A percentile compares a stretch with the other conserved stretches of the same genome.
Conservation (phyloP, 2,329 filamentous ascomycete species). For the Zymoseptoria ardabiliae region DNA sequence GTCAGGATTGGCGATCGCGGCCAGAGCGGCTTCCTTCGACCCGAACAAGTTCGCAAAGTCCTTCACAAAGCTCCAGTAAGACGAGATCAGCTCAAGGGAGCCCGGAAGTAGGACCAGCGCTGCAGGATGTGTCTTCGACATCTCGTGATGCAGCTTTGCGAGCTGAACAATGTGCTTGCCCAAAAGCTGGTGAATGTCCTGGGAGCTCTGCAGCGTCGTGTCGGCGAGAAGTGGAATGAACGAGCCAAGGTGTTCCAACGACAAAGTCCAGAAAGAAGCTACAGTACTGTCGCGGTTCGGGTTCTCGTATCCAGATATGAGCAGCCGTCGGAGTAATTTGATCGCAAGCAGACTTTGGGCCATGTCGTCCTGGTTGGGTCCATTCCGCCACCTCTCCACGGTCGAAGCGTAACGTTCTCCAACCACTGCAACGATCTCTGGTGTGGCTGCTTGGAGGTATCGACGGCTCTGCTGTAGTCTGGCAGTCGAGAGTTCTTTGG, state of each 20-base stretch:
- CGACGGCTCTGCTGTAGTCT: constrained; percentile 67
- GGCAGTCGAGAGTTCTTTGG: constrained; percentile 84
- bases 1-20: constrained; percentile 38
- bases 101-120: constrained; percentile 78
- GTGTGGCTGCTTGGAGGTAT: constrained; percentile 68
- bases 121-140: constrained; percentile 70
- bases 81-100: constrained; percentile 66
- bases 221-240: constrained; percentile 50
- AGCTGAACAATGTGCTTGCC: constrained; percentile 85
- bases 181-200: constrained; percentile 38
- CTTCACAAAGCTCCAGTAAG: constrained; percentile 78
- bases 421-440: constrained; percentile 76
- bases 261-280: constrained; percentile 70
- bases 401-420: constrained; percentile 68
- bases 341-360: constrained; percentile 71
- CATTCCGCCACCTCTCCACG: constrained; percentile 56
- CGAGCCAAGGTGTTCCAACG: constrained; percentile 69
- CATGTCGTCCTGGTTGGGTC: constrained; percentile 47
- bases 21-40: constrained; percentile 36
- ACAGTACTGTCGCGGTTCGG: constrained; percentile 74
- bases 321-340: constrained; percentile 70
- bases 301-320: constrained; percentile 75
- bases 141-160: constrained; percentile 82
- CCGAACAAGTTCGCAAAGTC: constrained; percentile 70
- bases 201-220: constrained; percentile 6